Conservation (phyloP, 2,329 filamentous ascomycete species). For the Phialophora expanda region DNA sequence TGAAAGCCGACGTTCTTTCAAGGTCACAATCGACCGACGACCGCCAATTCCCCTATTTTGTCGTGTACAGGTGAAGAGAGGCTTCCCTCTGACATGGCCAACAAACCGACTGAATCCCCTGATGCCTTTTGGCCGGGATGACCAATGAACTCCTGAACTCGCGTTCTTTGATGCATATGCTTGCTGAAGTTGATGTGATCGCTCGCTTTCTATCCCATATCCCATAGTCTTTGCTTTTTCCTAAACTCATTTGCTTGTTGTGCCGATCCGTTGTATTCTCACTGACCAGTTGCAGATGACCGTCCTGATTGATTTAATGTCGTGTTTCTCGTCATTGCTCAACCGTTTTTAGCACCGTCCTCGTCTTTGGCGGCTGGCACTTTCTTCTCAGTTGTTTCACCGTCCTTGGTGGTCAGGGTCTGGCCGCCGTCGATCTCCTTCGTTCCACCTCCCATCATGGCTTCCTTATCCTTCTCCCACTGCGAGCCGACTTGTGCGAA, state of each 20-base stretch:
- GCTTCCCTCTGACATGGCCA: slow-evolving; percentile 5
- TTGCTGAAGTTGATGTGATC: slow-evolving; percentile 17
- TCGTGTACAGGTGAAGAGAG: slow-evolving; percentile 14
- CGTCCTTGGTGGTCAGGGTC: slow-evolving; percentile 12
- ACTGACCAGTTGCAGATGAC: not conserved
- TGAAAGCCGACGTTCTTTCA: not conserved
- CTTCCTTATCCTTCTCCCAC: slow-evolving; percentile 88
- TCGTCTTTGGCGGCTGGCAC: slow-evolving; percentile 20
- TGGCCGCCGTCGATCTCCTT: slow-evolving; percentile 18
- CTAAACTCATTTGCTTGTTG: slow-evolving; percentile 17
- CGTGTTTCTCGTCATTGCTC: slow-evolving; percentile 8
- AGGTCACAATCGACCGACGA: not conserved
- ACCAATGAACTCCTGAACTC: slow-evolving; percentile 10
- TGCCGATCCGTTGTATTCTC: slow-evolving; percentile 9
- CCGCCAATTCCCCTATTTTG: not conserved
- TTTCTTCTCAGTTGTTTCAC: slow-evolving; percentile 8
- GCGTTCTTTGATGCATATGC: slow-evolving; percentile 16
- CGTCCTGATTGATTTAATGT: slow-evolving; percentile 9
- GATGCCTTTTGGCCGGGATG: not conserved
- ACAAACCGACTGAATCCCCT: not conserved
- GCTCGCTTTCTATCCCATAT: slow-evolving; percentile 28
- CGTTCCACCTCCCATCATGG: slow-evolving; percentile 59
- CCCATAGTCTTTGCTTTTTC: slow-evolving; percentile 17
- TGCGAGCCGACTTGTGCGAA: slow-evolving; percentile 78
- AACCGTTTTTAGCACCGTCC: not conserved